Evolutionary conservation across 1,139 yeast species (phyloP), one percentile per base, ranked within the genome.

Genomic region (Lizanozyma gosingica): DNA sequence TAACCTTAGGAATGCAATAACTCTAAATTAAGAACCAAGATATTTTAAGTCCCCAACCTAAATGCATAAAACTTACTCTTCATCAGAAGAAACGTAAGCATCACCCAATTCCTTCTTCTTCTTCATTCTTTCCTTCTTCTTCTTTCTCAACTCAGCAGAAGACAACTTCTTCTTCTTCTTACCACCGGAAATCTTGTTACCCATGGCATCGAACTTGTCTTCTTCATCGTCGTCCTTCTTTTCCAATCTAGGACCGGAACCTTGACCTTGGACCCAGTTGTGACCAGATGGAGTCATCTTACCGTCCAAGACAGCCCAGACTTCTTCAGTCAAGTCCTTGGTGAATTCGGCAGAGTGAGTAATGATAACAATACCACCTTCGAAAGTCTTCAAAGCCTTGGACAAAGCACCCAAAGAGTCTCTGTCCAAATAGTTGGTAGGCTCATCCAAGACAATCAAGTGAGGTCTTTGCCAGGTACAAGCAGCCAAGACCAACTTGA

Each of bases 81-180:
- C 95, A 60, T 88, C 97, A 54, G 94, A 84, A 55, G 97, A 90
- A 56, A 88, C 96, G 69, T 92, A 92, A 69, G 94, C 97, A 65
- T 92, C 98, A 80, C 97, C 97, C 69, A 88, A 73, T 72, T 84
- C 95, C 95, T 92, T 92, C 97, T 92, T 92, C 94, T 90, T 92
- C 86, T 85, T 87, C 97, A 92, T 90, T 83, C 98, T 88, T 78
- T 92, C 98, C 95, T 92, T 92, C 97, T 92, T 92, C 95, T 92
- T 92, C 96, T 92, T 92, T 82, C 98, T 86, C 71, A 92, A 80
- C 75, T 92, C 98, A 55, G 98, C 97, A 65, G 97, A 90, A 56
- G 97, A 84, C 67, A 92, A 80, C 85, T 90, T 92, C 73, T 79
- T 79, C 83, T 85, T 90, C 94, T 92, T 92, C 86, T 88, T 87